These are phyloP conservation scores for Corchorus capsularis DNA, from an alignment of 345 rosid genomes.

Conservation along the genomic window DNA sequence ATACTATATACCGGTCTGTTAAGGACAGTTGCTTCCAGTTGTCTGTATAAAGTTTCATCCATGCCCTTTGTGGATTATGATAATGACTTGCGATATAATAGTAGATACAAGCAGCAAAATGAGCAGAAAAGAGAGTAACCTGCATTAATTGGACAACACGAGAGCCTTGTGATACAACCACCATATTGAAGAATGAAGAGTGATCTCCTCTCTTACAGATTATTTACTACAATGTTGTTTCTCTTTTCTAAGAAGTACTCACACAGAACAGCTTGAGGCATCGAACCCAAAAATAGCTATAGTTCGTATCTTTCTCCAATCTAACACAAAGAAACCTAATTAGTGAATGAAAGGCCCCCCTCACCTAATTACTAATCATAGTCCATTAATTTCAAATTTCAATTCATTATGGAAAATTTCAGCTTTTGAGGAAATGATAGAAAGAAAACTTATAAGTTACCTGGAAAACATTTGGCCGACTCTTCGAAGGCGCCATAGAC, in stretches of 20 bases:
- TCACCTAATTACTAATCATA: not conserved
- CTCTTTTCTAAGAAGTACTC: constrained; percentile 34
- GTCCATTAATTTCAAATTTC: not conserved
- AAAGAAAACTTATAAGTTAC: constrained; percentile 24
- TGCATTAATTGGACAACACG: constrained; percentile 25
- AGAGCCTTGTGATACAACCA: constrained; percentile 3
- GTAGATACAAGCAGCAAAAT: constrained; percentile 73
- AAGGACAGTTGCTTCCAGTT: constrained; percentile 37
- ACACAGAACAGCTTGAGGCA: constrained; percentile 67
- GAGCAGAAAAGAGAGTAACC: constrained; percentile 79
- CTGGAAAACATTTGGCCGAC: constrained; percentile 65
- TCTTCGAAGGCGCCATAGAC: constrained; percentile 93
- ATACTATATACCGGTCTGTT: constrained; percentile 51
- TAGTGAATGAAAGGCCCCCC: not conserved
- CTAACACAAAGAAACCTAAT: constrained; percentile 31
- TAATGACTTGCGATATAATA: constrained; percentile 58
- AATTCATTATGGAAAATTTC: not conserved
- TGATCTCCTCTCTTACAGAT: not conserved
- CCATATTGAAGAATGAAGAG: not conserved
- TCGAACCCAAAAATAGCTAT: constrained; percentile 70
- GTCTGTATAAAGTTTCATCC: constrained; percentile 54
- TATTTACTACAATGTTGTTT: not conserved
- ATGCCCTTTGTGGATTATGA: constrained; percentile 50
- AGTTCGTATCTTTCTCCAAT: constrained; percentile 82
- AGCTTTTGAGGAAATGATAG: not conserved